These are phyloP conservation scores for Rhodotorula sphaerocarpa DNA, from an alignment of 768 basidiomycete genomes.

Conservation along the genomic window DNA sequence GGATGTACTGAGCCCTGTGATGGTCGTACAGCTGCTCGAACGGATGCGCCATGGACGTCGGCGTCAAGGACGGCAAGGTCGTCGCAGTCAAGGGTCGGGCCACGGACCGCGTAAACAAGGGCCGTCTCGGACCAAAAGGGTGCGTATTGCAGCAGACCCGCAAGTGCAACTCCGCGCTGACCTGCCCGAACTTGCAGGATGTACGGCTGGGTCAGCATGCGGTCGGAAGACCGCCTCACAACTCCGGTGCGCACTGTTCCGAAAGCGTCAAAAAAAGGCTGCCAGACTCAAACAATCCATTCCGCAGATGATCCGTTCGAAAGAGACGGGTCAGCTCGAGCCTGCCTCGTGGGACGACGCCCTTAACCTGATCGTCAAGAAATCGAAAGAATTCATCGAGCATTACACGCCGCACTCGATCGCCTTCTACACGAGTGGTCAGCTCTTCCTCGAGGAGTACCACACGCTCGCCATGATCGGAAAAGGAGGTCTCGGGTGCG, in stretches of 20 bases:
- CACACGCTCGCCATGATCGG: constrained; percentile 37
- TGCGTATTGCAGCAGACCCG: not conserved
- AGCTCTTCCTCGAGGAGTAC: constrained; percentile 38
- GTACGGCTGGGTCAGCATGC: constrained; percentile 32
- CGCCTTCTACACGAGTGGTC: constrained; percentile 38
- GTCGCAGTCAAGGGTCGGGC: constrained; percentile 32
- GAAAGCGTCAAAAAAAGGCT: too few species aligned
- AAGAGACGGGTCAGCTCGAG: constrained; percentile 34
- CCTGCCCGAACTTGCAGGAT: not conserved
- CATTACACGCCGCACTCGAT: constrained; percentile 35
- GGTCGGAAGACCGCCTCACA: constrained; percentile 29
- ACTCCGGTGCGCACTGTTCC: constrained; percentile 27
- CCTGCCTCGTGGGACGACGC: constrained; percentile 36
- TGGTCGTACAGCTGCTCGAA: constrained; percentile 15
- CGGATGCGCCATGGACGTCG: constrained; percentile 34
- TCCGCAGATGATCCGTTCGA: constrained; percentile 32
- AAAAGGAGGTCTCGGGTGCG: constrained; percentile 17
- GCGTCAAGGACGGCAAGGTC: constrained; percentile 36
- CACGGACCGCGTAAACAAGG: constrained; percentile 36
- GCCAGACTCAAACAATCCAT: too few species aligned
- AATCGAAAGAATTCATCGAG: constrained; percentile 34
- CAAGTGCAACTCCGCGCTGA: not conserved
- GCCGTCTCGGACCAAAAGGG: constrained; percentile 36
- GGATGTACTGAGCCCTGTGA: too few species aligned
- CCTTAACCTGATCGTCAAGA: constrained; percentile 32